Evolutionary conservation across 179 eudicot genomes (phyloP).

Genomic region (Beta lomatogona): DNA sequence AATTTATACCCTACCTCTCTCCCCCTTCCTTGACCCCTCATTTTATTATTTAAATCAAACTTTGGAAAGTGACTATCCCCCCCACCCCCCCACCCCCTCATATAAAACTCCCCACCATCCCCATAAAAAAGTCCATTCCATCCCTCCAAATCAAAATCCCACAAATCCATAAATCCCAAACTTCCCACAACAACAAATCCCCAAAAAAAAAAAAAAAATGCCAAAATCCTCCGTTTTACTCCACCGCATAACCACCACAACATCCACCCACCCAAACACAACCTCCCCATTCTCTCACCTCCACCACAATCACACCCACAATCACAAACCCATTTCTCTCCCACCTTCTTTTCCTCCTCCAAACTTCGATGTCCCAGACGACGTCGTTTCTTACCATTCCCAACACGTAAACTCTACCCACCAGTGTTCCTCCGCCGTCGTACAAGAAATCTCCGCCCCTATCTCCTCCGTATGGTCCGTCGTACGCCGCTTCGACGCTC

Average conservation of each 20-base stretch:
- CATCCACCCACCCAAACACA: slow-evolving; percentile 16
- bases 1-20: too few relatives aligned
- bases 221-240: slow-evolving; percentile 28
- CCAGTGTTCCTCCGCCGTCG: slow-evolving; percentile 71
- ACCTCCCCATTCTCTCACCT: slow-evolving; percentile 7
- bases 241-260: slow-evolving; percentile 27
- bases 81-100: neutral
- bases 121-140: slow-evolving; percentile 1
- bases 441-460: slow-evolving; percentile 57
- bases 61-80: too few relatives aligned
- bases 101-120: slow-evolving; percentile 11
- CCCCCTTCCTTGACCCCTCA: neutral
- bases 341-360: neutral
- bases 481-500: slow-evolving; percentile 77
- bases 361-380: slow-evolving; percentile 41
- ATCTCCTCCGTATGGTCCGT: slow-evolving; percentile 65
- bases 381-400: slow-evolving; percentile 55
- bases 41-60: too few relatives aligned
- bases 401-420: slow-evolving; percentile 44
- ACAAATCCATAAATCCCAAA: too few relatives aligned
- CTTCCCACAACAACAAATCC: too few relatives aligned
- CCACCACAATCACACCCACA: neutral
- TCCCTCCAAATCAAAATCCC: too few relatives aligned
- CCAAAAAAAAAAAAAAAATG: too few relatives aligned
- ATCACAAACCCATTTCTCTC: neutral